These are phyloP conservation scores for Fulvia fulva DNA, from an alignment of 2,329 filamentous ascomycete genomes.

Conservation along the genomic window DNA sequence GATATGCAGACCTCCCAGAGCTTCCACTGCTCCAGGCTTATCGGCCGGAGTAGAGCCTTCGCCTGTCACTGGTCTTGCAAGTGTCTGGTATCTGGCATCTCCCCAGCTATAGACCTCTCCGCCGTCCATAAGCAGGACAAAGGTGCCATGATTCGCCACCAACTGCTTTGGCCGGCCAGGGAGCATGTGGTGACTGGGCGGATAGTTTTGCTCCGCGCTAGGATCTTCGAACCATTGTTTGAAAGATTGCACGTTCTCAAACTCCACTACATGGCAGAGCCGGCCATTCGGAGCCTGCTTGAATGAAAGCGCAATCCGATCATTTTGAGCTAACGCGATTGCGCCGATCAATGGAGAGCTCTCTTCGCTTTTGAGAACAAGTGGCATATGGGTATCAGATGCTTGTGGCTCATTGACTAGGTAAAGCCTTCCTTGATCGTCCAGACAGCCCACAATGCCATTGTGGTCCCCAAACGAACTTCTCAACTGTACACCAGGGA, in stretches of 20 bases:
- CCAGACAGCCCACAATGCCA: slow-evolving; percentile 29
- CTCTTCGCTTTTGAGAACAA: slow-evolving; percentile 8
- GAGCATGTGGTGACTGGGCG: slow-evolving; percentile 25
- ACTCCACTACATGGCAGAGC: slow-evolving; percentile 29
- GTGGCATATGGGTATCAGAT: not conserved
- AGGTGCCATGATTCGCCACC: slow-evolving; percentile 37
- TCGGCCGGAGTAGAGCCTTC: slow-evolving; percentile 42
- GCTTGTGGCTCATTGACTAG: slow-evolving; percentile 9
- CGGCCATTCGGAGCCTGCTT: slow-evolving; percentile 25
- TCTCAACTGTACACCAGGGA: not conserved
- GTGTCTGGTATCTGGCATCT: slow-evolving; percentile 56
- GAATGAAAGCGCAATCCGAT: slow-evolving; percentile 27
- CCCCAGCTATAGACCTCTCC: slow-evolving; percentile 48
- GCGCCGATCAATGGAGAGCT: slow-evolving; percentile 21
- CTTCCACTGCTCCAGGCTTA: slow-evolving; percentile 45
- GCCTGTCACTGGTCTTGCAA: slow-evolving; percentile 49
- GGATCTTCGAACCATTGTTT: slow-evolving; percentile 27
- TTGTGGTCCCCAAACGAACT: slow-evolving; percentile 31
- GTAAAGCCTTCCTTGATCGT: slow-evolving; percentile 24
- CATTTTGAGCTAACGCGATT: slow-evolving; percentile 30
- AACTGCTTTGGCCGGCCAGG: slow-evolving; percentile 30
- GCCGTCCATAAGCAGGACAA: slow-evolving; percentile 35
- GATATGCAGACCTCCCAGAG: slow-evolving; percentile 52
- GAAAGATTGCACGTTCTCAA: slow-evolving; percentile 25
- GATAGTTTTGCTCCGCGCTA: slow-evolving; percentile 20